phyloP scores from a whole-genome alignment of 139 green algal species.

The Chloropicon primus region DNA sequence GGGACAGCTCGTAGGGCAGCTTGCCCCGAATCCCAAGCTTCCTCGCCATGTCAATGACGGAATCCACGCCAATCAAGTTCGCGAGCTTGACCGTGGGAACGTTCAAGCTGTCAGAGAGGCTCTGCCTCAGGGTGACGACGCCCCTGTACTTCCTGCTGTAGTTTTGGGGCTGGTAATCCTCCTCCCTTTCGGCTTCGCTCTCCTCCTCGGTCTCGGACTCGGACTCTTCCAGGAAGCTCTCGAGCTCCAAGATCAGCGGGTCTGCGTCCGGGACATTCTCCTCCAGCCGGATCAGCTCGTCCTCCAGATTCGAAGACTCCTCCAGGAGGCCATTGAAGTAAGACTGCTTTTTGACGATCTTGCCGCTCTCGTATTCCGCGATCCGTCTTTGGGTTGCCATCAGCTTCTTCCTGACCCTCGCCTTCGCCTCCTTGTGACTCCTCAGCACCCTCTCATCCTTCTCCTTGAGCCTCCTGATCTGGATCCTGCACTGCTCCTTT shows the following conservation, averaged over 20 bases:
- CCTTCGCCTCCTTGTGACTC: neutral
- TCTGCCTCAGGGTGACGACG: slow-evolving; percentile 19
- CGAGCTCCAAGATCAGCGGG: neutral
- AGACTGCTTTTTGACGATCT: neutral
- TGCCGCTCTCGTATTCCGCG: neutral
- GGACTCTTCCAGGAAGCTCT: neutral
- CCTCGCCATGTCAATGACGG: slow-evolving; percentile 20
- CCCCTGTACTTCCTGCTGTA: slow-evolving; percentile 13
- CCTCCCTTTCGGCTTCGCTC: slow-evolving; percentile 1
- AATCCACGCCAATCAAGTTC: slow-evolving; percentile 24
- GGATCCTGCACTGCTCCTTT: neutral
- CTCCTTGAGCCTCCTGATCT: neutral
- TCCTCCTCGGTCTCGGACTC: neutral
- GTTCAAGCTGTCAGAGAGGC: slow-evolving; percentile 32
- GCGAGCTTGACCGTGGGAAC: slow-evolving; percentile 37
- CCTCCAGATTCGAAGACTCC: neutral
- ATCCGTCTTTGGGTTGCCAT: neutral
- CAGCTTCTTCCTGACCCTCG: neutral
- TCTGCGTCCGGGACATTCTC: neutral
- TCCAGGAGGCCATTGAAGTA: neutral
- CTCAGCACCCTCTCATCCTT: neutral
- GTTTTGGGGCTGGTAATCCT: slow-evolving; percentile 17
- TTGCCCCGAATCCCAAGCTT: slow-evolving; percentile 19
- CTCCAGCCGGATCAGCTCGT: neutral
- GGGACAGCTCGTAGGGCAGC: slow-evolving; percentile 23